These are phyloP conservation scores for Trypanosoma avium DNA, from an alignment of 208 protist genomes.

Conservation along the genomic window DNA sequence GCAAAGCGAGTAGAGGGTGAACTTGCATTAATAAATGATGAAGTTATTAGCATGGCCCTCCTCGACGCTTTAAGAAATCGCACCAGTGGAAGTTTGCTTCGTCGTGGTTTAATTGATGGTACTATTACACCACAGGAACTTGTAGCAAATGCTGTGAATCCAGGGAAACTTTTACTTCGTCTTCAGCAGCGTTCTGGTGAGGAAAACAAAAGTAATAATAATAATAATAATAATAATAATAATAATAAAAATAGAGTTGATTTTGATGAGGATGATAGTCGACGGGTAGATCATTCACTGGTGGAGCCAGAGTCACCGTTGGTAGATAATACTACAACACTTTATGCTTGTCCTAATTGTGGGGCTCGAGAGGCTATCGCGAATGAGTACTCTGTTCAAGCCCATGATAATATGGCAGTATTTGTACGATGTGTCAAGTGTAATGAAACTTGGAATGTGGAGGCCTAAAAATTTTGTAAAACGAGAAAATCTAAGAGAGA, in stretches of 20 bases:
- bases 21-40: conserved; percentile 27
- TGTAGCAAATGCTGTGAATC: conserved; percentile 32
- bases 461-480: conserved; percentile 14
- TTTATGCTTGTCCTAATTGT: conserved; percentile 69
- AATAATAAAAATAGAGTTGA: no score
- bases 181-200: no score
- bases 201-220: no score
- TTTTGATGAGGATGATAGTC: neutral
- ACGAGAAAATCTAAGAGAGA: conserved; percentile 26
- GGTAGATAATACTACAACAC: conserved; percentile 39
- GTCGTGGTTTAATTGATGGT: conserved; percentile 50
- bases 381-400: conserved; percentile 66
- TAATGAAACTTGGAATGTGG: conserved; percentile 66
- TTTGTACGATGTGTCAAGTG: conserved; percentile 69
- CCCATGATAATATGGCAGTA: conserved; percentile 75
- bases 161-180: conserved; percentile 34
- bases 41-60: conserved; percentile 40
- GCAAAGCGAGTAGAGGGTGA: conserved; percentile 32
- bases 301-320: conserved; percentile 26
- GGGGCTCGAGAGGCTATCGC: conserved; percentile 59
- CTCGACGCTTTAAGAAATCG: conserved; percentile 33
- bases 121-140: conserved; percentile 50
- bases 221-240: no score
- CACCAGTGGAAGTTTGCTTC: conserved; percentile 40
- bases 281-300: neutral